These are phyloP conservation scores for Verticillium longisporum DNA, from an alignment of 2,329 filamentous ascomycete genomes.

Conservation along the genomic window DNA sequence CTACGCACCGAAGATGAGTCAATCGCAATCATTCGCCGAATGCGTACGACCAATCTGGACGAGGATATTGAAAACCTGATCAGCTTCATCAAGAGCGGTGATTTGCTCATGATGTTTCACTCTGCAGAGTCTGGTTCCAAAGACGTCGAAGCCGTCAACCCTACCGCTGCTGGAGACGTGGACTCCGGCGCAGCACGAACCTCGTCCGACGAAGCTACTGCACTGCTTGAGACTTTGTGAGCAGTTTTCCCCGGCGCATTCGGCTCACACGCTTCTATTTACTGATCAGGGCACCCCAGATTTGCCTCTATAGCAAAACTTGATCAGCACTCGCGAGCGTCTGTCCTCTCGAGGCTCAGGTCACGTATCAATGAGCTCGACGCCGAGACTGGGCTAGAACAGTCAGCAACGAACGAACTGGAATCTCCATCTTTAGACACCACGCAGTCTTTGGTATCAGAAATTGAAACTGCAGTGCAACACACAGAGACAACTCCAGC, in stretches of 20 bases:
- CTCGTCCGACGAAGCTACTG: neutral
- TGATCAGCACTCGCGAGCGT: neutral
- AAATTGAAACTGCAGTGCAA: neutral
- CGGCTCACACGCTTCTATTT: neutral
- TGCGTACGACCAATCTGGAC: conserved; percentile 7
- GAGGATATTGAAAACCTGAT: conserved; percentile 8
- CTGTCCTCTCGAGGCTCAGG: neutral
- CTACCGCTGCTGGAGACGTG: neutral
- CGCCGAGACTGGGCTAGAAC: neutral
- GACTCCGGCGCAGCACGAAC: neutral
- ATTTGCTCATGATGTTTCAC: conserved; percentile 1
- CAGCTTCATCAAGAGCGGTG: conserved; percentile 11
- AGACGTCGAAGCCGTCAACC: neutral
- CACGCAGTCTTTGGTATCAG: neutral
- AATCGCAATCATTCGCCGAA: conserved; percentile 8
- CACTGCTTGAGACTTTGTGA: neutral
- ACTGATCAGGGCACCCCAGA: neutral
- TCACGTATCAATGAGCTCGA: neutral
- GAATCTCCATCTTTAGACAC: neutral
- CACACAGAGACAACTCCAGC: neutral
- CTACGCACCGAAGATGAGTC: conserved; percentile 11
- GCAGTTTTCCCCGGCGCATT: neutral
- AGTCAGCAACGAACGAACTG: neutral
- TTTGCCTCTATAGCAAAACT: neutral
- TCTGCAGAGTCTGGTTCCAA: neutral